phyloP scores from a whole-genome alignment of 1,284 basidiomycete genomes.

The Heliocybe sulcata region DNA sequence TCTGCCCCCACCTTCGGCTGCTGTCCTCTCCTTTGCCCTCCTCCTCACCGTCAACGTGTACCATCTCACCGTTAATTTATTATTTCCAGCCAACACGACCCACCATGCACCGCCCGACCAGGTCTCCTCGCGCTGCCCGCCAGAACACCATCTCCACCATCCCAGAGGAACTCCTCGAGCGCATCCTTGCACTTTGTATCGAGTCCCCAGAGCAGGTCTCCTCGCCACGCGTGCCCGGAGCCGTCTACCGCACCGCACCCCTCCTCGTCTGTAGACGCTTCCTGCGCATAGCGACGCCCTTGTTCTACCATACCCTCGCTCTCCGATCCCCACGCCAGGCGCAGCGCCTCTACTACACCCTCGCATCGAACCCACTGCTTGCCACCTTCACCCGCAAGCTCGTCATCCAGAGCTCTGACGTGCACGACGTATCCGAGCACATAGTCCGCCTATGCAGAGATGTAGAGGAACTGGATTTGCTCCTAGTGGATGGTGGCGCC shows the following conservation, averaged over 20 bases:
- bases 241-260: conserved; percentile 22
- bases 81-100: background rate
- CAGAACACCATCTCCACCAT: conserved; percentile 25
- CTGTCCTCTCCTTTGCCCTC: background rate
- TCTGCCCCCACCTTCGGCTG: background rate
- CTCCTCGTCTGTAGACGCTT: conserved; percentile 42
- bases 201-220: background rate
- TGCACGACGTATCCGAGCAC: conserved; percentile 16
- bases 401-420: conserved; percentile 22
- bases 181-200: conserved; percentile 32
- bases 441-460: conserved; percentile 23
- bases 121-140: conserved; percentile 2
- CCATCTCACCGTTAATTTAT: too few species aligned
- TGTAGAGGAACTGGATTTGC: conserved; percentile 34
- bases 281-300: conserved; percentile 42
- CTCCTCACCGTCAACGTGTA: background rate
- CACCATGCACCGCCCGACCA: background rate
- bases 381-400: conserved; percentile 30
- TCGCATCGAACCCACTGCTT: conserved; percentile 27
- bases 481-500: conserved; percentile 26
- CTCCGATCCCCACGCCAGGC: conserved; percentile 30
- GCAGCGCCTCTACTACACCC: conserved; percentile 28
- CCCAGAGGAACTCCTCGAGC: conserved; percentile 50
- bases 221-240: conserved; percentile 22
- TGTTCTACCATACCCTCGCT: conserved; percentile 41